A percentile compares a stretch with the other conserved stretches of the same genome.
These are phyloP conservation scores for Rhizopogon sp. DNA, from an alignment of 768 basidiomycete genomes.

Conservation along the genomic window DNA sequence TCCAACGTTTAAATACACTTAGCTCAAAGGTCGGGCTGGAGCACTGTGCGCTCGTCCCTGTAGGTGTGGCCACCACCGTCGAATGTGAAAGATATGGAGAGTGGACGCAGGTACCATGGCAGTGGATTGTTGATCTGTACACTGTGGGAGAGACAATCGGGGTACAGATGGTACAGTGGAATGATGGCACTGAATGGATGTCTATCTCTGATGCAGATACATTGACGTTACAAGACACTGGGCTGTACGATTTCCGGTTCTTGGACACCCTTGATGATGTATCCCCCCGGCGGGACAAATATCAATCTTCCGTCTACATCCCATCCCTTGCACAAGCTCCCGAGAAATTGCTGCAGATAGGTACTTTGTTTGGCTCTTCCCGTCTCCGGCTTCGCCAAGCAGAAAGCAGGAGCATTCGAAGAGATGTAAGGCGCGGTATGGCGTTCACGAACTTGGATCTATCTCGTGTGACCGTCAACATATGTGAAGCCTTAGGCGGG, in stretches of 20 bases:
- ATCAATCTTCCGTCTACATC: constrained; percentile 37
- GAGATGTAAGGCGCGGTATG: constrained; percentile 52
- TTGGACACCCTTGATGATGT: constrained; percentile 36
- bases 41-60: constrained; percentile 43
- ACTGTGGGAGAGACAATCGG: constrained; percentile 15
- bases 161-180: background rate
- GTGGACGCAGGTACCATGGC: constrained; percentile 66
- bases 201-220: constrained; percentile 34
- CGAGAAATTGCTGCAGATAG: constrained; percentile 60
- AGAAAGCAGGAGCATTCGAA: constrained; percentile 38
- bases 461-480: constrained; percentile 34
- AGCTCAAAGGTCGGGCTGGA: constrained; percentile 46
- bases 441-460: constrained; percentile 47
- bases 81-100: constrained; percentile 61
- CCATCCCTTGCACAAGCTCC: constrained; percentile 32
- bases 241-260: constrained; percentile 62
- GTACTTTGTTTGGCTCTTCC: constrained; percentile 73
- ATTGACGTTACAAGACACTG: constrained; percentile 44
- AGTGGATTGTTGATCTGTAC: constrained; percentile 58
- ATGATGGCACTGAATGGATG: background rate
- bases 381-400: constrained; percentile 48
- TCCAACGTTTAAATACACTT: constrained; percentile 41
- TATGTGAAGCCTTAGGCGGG: constrained; percentile 39
- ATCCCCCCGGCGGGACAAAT: constrained; percentile 32
- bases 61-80: constrained; percentile 31